Evolutionary conservation across 768 basidiomycete genomes (phyloP), one percentile per base, ranked within the genome.

Genomic region (Boletus sensibilis): DNA sequence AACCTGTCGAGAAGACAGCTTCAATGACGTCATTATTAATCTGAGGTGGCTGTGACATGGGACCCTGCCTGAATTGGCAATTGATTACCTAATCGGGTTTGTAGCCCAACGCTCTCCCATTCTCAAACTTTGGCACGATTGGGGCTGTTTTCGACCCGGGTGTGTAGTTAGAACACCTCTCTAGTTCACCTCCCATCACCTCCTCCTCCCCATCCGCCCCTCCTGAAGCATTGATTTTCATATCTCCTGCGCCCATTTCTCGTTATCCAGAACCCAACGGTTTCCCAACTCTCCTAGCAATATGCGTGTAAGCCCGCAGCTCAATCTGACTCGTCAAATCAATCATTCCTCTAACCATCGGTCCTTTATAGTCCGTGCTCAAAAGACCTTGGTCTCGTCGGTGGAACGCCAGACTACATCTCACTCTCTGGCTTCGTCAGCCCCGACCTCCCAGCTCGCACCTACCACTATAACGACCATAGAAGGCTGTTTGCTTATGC

Each of bases 381-480:
- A 97, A 83, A 98, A 97, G 84, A 81, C 57, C 78, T 96, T 52
- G 92, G 92, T 63, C 84, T 98, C 65, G 84, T 94, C 68, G 81
- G 85, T 58, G 92, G 90, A 48, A 80, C 87, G 11, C 93, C 96
- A 46, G 79, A 82, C 66, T 98, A 94, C 70, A 66, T 75, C 21
- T 73, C 84, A 18, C 74, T 91, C 23, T 74, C 83, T 58, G 82
- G 81, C 41, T 91, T 90, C 64, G 72, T 73, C 55, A 78, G 75
- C 34, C 90, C 90, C 44, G 88, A 90, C 42, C 83, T 80, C 27
- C 78, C 91, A 54, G 86, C 87, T 40, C 82, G 90, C 64, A 87
- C 84, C 52, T 90, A 83, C 70, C 80, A 81, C 62, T 96, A 96
- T 75, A 94, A 92, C 68, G 78, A 80, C 54, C 92, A 97, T 67